Evolutionary conservation across 768 basidiomycete genomes (phyloP).

Genomic region (Leccinellum albellum): DNA sequence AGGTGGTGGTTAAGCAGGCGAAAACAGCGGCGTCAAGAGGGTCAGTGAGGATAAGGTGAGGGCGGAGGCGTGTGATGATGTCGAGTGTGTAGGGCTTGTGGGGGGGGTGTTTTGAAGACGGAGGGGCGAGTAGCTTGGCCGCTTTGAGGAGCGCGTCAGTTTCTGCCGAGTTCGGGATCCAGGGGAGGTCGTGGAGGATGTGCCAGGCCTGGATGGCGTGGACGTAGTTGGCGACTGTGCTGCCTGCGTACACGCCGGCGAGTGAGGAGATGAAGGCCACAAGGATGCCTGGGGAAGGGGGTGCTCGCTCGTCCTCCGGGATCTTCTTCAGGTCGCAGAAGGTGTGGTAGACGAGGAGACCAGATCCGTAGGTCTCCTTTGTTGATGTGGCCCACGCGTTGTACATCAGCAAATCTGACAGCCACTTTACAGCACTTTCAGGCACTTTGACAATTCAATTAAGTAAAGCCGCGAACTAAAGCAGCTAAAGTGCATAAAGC

Average conservation of each 20-base stretch:
- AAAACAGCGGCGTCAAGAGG: background rate
- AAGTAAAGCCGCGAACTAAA: too few relatives aligned
- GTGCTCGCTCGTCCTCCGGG: background rate
- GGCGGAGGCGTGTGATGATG: background rate
- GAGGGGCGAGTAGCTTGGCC: background rate
- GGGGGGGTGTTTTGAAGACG: background rate
- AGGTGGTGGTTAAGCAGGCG: background rate
- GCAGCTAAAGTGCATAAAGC: too few relatives aligned
- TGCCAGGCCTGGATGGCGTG: background rate
- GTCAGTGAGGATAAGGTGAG: background rate
- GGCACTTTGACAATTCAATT: too few relatives aligned
- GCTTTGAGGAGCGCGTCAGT: background rate
- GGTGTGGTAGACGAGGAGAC: background rate
- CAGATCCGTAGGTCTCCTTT: background rate
- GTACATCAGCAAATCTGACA: too few relatives aligned
- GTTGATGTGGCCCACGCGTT: too few relatives aligned
- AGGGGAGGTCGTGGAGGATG: background rate
- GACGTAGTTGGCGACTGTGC: background rate
- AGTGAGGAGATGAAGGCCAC: background rate
- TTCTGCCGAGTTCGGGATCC: background rate
- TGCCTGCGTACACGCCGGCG: background rate
- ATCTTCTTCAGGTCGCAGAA: background rate
- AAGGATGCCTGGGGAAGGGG: background rate
- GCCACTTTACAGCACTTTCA: too few relatives aligned
- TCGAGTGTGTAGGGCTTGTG: background rate